phyloP scores from a whole-genome alignment of 768 basidiomycete species.

The Filobasidium floriforme region DNA sequence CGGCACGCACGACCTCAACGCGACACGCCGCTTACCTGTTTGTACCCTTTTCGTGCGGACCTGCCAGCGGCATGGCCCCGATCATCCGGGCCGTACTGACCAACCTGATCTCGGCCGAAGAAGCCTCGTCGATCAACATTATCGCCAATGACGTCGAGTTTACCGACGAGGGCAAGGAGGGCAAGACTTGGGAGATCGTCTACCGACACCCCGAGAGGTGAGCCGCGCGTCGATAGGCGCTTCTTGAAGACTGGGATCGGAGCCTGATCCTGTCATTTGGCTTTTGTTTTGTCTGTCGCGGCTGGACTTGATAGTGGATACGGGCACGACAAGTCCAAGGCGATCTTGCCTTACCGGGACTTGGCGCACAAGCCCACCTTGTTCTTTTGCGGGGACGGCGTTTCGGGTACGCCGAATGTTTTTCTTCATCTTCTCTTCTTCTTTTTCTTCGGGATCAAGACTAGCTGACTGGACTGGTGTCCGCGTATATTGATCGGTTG shows the following conservation, averaged over 20 bases:
- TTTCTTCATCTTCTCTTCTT: too few relatives aligned
- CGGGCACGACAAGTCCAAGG: constrained; percentile 94
- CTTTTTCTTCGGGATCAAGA: too few relatives aligned
- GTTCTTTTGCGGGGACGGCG: constrained; percentile 98
- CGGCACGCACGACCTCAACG: constrained; percentile 1
- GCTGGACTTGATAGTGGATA: constrained; percentile 61
- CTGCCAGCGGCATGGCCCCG: constrained; percentile 76
- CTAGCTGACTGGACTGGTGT: too few relatives aligned
- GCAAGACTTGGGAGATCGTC: constrained; percentile 60
- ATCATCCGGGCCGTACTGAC: constrained; percentile 85
- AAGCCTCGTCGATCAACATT: constrained; percentile 72
- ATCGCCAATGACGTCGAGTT: constrained; percentile 83
- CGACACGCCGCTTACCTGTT: constrained; percentile 10
- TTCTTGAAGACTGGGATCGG: too few relatives aligned
- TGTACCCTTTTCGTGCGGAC: not conserved
- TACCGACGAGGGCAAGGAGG: constrained; percentile 56
- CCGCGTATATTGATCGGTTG: too few relatives aligned
- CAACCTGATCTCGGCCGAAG: constrained; percentile 65
- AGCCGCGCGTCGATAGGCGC: constrained; percentile 26
- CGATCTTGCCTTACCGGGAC: constrained; percentile 80
- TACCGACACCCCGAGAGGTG: constrained; percentile 84
- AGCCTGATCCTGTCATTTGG: too few relatives aligned
- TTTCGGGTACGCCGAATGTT: constrained; percentile 61
- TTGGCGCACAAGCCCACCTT: constrained; percentile 62
- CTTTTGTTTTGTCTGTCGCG: too few relatives aligned